Percentiles rank a stretch among this genome's conserved stretches.
Evolutionary conservation across 2,329 filamentous ascomycete genomes (phyloP).

Genomic region (Apiospora saccharicola): DNA sequence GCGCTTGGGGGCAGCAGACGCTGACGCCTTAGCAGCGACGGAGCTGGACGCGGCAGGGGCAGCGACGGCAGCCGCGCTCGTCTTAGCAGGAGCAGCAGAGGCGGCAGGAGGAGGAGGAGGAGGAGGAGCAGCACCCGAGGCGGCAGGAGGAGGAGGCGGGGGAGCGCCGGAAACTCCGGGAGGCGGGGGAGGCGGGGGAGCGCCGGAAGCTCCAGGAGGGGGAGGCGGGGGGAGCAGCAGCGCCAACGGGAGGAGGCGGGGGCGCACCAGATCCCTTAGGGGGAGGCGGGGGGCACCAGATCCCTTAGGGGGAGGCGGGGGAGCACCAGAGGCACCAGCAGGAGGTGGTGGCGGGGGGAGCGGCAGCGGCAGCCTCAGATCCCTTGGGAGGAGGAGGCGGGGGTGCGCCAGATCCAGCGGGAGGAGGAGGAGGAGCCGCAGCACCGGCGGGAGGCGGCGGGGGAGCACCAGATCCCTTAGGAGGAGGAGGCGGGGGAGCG

Average conservation of each 20-base stretch:
- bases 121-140: too few relatives aligned
- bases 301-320: slow-evolving; percentile 6
- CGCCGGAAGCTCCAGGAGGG: not conserved
- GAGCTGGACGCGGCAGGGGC: not conserved
- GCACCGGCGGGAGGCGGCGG: slow-evolving; percentile 3
- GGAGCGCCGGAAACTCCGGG: not conserved
- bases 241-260: not conserved
- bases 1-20: too few relatives aligned
- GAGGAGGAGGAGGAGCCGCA: slow-evolving; percentile 3
- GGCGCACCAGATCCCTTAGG: not conserved
- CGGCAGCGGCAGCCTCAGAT: not conserved
- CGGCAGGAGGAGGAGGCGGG: not conserved
- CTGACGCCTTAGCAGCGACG: too few relatives aligned
- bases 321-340: not conserved
- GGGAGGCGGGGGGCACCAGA: not conserved
- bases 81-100: not conserved
- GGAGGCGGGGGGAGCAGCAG: not conserved
- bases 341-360: not conserved
- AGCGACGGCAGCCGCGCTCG: not conserved
- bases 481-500: not conserved
- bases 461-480: not conserved
- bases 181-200: not conserved
- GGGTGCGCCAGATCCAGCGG: not conserved
- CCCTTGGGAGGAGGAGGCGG: slow-evolving; percentile 6
- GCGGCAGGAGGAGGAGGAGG: not conserved